A percentile compares a stretch with the other conserved stretches of the same genome.
Conservation (phyloP, 2,329 filamentous ascomycete genomes). For the Talaromyces piceae region DNA sequence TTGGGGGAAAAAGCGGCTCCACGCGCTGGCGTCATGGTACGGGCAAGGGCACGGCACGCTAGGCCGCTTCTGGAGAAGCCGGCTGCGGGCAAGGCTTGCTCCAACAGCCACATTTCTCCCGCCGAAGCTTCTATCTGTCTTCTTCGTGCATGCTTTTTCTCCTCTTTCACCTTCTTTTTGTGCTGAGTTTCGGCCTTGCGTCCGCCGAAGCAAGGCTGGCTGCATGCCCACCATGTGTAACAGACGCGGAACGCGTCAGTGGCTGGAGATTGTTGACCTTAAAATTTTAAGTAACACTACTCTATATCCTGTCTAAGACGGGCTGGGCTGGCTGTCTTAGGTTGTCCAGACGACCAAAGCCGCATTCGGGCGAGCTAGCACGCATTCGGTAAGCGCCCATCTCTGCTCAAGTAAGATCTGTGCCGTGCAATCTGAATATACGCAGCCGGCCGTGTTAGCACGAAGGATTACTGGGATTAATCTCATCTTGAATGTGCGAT, state of each 20-base stretch:
- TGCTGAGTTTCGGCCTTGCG: too few relatives aligned
- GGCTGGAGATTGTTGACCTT: too few relatives aligned
- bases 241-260: too few relatives aligned
- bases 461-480: not conserved
- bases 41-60: not conserved
- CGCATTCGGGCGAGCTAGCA: not conserved
- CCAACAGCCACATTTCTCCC: not conserved
- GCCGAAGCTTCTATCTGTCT: not conserved
- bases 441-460: not conserved
- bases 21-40: constrained; percentile 8
- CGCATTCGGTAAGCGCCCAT: not conserved
- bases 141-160: not conserved
- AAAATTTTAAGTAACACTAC: too few relatives aligned
- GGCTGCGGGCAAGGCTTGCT: not conserved
- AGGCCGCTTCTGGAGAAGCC: constrained; percentile 9
- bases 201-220: too few relatives aligned
- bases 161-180: not conserved
- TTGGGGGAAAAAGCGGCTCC: constrained; percentile 3
- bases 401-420: not conserved
- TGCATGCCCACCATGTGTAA: too few relatives aligned
- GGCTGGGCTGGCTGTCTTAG: too few relatives aligned
- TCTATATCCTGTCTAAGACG: too few relatives aligned
- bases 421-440: not conserved
- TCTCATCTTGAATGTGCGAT: too few relatives aligned
- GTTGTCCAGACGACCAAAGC: not conserved